Base-by-base conservation (phyloP, 73 alveolate genomes). In the Paramecium bursaria region DNA sequence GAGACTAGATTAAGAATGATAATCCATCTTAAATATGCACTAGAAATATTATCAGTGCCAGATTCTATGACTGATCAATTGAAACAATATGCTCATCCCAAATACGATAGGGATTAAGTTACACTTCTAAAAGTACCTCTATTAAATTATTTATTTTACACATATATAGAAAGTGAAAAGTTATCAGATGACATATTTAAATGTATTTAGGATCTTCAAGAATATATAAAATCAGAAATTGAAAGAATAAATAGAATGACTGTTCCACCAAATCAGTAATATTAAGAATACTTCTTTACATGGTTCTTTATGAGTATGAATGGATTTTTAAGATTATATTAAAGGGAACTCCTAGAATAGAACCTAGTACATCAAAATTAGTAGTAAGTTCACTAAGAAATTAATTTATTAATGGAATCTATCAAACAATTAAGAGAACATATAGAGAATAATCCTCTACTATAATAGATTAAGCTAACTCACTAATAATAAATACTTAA, bases 1-100 rank as follows among this genome's bases (percentile, higher is more conserved):
- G 93, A 87, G 67, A 52, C 76, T n/a, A 48, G 86, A 21, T 85
- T 88, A 21, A 75, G 88, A 44, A 60, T 82, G 3, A 61, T 85
- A 6, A 61, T 87, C 5, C 44, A 85, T 9, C 46, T 87, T 11
- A 85, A 53, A 27, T 79, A 57, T 50, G 88, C 76, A 1, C 60
- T 87, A 46, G 67, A 74, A 19, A 53, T 87, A 17, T 85, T 87
- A 17, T 35, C 74, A 31, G 82, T 50, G 29, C 80, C 85, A 3
- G 89, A 79, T 42, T 46, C 50, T 5, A 79, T 79, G 89, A 79
- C 89, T 1, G 89, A 79, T 79, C 46, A 73, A 17, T 47, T 53
- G 25, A 27, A 19, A 22, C 51, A 79, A 49, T 57, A 48, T 25
- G 52, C 39, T 2, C 31, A 52, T 53, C 75, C 75, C 3, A 73